A percentile compares a stretch with the other conserved stretches of the same genome.
Conservation (phyloP, 164 flowering plant species). For the Stephania yunnanensis region DNA sequence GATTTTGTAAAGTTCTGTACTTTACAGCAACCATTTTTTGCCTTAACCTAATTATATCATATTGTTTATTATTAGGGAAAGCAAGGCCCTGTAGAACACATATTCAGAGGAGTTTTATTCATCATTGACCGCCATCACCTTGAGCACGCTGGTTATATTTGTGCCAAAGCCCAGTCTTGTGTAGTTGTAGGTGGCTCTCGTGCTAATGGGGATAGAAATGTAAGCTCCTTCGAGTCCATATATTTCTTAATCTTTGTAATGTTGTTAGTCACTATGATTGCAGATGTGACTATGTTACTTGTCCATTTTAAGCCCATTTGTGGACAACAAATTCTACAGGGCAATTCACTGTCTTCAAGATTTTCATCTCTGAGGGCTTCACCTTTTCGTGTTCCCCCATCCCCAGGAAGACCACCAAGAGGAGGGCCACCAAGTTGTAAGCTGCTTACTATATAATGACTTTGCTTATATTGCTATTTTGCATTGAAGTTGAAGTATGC, state of each 20-base stretch:
- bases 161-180: constrained; percentile 81
- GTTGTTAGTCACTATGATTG: not conserved
- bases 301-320: not conserved
- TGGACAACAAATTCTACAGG: constrained; percentile 28
- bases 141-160: constrained; percentile 96
- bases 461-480: not conserved
- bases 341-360: constrained; percentile 48
- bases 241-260: not conserved
- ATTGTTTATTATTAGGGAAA: constrained; percentile 51
- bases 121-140: constrained; percentile 91
- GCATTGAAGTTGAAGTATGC: not conserved
- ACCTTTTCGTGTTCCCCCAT: constrained; percentile 41
- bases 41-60: not conserved
- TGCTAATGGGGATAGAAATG: constrained; percentile 63
- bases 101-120: constrained; percentile 73
- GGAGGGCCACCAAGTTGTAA: constrained; percentile 66
- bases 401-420: constrained; percentile 65
- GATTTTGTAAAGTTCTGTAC: not conserved
- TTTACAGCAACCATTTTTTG: not conserved
- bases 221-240: constrained; percentile 22
- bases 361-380: constrained; percentile 48
- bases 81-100: constrained; percentile 96
- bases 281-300: not conserved
- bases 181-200: constrained; percentile 81
- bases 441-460: constrained; percentile 20